A percentile compares a stretch with the other conserved stretches of the same genome.
These are phyloP conservation scores for Flaveria sonorensis DNA, from an alignment of 129 eudicot species.

Conservation along the genomic window DNA sequence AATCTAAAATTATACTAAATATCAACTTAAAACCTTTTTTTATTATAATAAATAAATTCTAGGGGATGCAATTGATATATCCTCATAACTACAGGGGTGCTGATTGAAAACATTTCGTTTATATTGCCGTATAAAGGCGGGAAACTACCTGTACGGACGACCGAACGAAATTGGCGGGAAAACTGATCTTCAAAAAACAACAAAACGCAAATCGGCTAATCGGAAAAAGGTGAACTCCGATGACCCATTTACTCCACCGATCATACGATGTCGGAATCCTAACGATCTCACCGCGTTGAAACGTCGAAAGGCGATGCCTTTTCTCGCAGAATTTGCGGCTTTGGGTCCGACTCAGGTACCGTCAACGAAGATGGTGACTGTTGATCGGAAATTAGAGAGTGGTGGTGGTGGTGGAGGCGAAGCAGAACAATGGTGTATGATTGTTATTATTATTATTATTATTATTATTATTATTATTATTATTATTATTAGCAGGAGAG, in stretches of 20 bases:
- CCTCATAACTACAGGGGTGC: conserved; percentile 26
- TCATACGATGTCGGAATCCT: conserved; percentile 9
- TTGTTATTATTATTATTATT: too few species aligned
- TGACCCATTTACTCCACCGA: conserved; percentile 35
- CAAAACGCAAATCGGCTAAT: conserved; percentile 7
- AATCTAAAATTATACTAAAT: too few species aligned
- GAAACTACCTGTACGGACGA: conserved; percentile 27
- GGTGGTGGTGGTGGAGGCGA: background rate
- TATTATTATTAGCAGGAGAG: too few species aligned
- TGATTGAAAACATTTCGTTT: conserved; percentile 20
- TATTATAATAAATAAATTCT: background rate
- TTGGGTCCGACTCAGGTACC: too few species aligned
- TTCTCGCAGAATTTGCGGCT: background rate
- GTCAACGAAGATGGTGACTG: background rate
- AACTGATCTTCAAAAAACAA: background rate
- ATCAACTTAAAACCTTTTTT: background rate
- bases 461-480: too few species aligned
- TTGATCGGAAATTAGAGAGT: conserved; percentile 10
- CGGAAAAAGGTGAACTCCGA: conserved; percentile 32
- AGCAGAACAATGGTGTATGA: too few species aligned
- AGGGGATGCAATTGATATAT: background rate
- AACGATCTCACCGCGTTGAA: conserved; percentile 24
- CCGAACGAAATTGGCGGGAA: conserved; percentile 37
- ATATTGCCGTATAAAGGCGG: conserved; percentile 26
- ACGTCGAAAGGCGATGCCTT: conserved; percentile 27